phyloP scores from a whole-genome alignment of 768 basidiomycete genomes.

The Cyclocybe aegerita region DNA sequence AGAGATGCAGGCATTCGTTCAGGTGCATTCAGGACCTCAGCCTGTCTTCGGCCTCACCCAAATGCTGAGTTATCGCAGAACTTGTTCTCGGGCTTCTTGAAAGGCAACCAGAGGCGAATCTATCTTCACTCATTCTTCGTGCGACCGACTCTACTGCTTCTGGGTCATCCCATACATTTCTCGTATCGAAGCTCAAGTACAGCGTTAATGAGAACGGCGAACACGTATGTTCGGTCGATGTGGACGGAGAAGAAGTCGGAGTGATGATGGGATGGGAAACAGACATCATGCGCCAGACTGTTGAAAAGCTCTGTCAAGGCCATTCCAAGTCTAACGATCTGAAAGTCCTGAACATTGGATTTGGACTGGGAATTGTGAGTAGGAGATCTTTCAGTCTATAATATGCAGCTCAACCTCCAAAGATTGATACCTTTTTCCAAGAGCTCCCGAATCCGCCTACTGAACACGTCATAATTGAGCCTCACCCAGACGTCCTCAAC shows the following conservation, averaged over 20 bases:
- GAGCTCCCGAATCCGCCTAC: slow-evolving; percentile 53
- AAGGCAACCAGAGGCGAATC: slow-evolving; percentile 37
- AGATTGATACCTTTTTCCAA: slow-evolving; percentile 89
- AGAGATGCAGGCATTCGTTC: slow-evolving; percentile 92
- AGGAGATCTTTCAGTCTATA: neutral
- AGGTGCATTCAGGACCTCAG: slow-evolving; percentile 48
- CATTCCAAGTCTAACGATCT: slow-evolving; percentile 52
- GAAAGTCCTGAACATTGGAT: slow-evolving; percentile 86
- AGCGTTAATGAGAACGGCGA: slow-evolving; percentile 71
- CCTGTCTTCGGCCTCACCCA: slow-evolving; percentile 3
- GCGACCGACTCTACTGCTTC: slow-evolving; percentile 55
- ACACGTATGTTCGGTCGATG: slow-evolving; percentile 73
- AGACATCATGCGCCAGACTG: slow-evolving; percentile 84
- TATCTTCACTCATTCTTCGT: slow-evolving; percentile 39
- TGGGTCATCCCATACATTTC: slow-evolving; percentile 66
- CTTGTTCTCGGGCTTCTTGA: slow-evolving; percentile 67
- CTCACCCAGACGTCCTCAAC: slow-evolving; percentile 88
- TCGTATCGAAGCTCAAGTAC: slow-evolving; percentile 70
- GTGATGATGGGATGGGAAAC: slow-evolving; percentile 99
- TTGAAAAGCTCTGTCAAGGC: slow-evolving; percentile 54
- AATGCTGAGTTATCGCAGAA: slow-evolving; percentile 44
- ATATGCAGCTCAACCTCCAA: neutral
- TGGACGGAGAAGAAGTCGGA: slow-evolving; percentile 77
- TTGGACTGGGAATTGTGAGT: slow-evolving; percentile 88
- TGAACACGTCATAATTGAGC: slow-evolving; percentile 89